phyloP scores from a whole-genome alignment of 345 rosid species.

The Adansonia digitata region DNA sequence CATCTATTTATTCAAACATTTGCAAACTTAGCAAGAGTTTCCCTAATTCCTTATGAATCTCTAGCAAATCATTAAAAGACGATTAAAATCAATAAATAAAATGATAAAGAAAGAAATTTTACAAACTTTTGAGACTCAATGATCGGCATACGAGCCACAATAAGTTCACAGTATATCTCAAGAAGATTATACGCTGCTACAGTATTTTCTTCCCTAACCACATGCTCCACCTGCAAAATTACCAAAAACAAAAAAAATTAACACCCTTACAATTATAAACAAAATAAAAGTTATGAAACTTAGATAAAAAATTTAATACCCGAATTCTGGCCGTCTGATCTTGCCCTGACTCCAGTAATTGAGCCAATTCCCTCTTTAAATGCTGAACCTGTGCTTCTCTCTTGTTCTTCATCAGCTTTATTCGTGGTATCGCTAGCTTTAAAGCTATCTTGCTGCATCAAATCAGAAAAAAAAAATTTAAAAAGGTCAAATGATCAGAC shows the following conservation, averaged over 20 bases:
- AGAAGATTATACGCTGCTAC: constrained; percentile 77
- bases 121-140: constrained; percentile 85
- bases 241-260: constrained; percentile 2
- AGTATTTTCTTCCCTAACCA: constrained; percentile 85
- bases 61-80: neutral
- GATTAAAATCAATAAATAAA: neutral
- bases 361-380: constrained; percentile 68
- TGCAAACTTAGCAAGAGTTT: neutral
- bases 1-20: neutral
- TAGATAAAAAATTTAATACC: constrained; percentile 25
- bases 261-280: neutral
- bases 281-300: neutral
- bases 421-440: constrained; percentile 67
- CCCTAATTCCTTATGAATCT: neutral
- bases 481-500: neutral
- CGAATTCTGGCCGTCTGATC: constrained; percentile 83
- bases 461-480: neutral
- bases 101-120: neutral
- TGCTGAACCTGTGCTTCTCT: constrained; percentile 61
- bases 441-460: constrained; percentile 67
- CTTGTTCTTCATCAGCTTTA: constrained; percentile 72
- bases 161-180: constrained; percentile 72
- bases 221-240: constrained; percentile 73
- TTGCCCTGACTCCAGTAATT: constrained; percentile 75
- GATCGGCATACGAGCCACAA: constrained; percentile 67